Base-by-base conservation (phyloP, 148 eudicot species). In the Vaccinium darrowii region DNA sequence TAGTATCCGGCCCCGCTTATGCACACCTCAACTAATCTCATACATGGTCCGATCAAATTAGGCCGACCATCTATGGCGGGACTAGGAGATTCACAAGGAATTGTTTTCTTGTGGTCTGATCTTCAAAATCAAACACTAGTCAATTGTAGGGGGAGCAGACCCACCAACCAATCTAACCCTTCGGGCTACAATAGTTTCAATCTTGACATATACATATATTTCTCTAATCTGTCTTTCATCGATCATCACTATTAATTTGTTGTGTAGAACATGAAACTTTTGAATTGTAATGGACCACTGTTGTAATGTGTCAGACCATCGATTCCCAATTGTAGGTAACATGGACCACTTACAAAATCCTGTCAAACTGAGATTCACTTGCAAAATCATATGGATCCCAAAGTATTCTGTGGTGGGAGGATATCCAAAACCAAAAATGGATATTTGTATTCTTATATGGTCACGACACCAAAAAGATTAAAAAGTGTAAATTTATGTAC, bases 381-480 rank as follows among this genome's bases (percentile, higher is more conserved):
- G 75, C 11, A 62, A 80, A 80, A 11, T 81, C 62, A 62, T 65
- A 77, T 69, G 74, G 83, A 84, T 52, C 52, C 76, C 75, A 83
- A 56, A 83, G 54, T 67, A 30, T 67, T 78, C 82, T 83, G 25
- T 49, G 77, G 77, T 84, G 82, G 53, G 62, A 81, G 89, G 76
- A 57, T 13, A 76, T 60, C 27, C 69, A 80, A 79, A 80, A 87
- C 25, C 54, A 63, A 85, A 82, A 82, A 21, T 62, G 52, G 67
- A 18, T 49, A 39, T 69, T 72, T 88, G 89, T 88, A 27, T 52
- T 88, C 57, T 88, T 82, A 13, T 79, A 53, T 83, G 89, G 85
- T 85, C 69, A 60, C 69, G 89, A 88, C 84, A 50, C 57, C 81
- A 52, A 19, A 3, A 58, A 30, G 25, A 36, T 30, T 15, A 13